A percentile compares a stretch with the other conserved stretches of the same genome.
Conservation (phyloP, 2,329 filamentous ascomycete genomes). For the Didymella arachidicola region DNA sequence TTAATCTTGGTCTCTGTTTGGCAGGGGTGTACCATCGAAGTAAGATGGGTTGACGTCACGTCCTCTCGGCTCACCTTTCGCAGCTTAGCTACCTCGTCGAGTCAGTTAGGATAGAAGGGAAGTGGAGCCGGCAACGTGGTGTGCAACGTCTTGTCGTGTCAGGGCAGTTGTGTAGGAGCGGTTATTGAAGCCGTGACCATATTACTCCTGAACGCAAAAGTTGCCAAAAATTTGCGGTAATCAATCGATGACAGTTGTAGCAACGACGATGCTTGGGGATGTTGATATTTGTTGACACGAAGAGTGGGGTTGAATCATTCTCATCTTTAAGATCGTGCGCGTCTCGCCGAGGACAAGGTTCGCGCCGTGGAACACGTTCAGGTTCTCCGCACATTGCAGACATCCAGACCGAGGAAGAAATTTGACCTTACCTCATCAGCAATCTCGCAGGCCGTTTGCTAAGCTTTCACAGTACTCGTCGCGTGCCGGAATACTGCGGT, state of each 20-base stretch:
- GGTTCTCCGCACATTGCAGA: conserved; percentile 14
- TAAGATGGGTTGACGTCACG: conserved; percentile 14
- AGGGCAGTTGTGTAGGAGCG: background rate
- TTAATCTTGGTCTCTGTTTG: conserved; percentile 14
- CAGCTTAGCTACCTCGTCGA: background rate
- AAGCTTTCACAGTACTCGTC: conserved; percentile 20
- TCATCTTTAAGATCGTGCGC: conserved; percentile 2
- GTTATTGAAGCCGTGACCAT: background rate
- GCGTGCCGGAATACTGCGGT: conserved; percentile 14
- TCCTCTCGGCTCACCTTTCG: background rate
- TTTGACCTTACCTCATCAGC: conserved; percentile 18
- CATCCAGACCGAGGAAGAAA: conserved; percentile 13
- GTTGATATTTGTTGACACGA: background rate
- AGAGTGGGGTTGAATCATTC: background rate
- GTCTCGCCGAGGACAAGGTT: conserved; percentile 15
- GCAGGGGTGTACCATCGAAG: conserved; percentile 9
- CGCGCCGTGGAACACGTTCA: background rate
- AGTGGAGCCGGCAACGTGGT: conserved; percentile 18
- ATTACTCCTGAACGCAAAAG: background rate
- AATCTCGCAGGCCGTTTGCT: conserved; percentile 19
- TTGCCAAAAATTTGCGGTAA: background rate
- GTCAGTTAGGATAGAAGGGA: conserved; percentile 2
- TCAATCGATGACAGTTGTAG: background rate
- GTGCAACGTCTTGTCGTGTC: background rate
- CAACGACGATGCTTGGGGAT: conserved; percentile 12